These are phyloP conservation scores for Coriaria nepalensis DNA, from an alignment of 306 rosid species.

Conservation along the genomic window DNA sequence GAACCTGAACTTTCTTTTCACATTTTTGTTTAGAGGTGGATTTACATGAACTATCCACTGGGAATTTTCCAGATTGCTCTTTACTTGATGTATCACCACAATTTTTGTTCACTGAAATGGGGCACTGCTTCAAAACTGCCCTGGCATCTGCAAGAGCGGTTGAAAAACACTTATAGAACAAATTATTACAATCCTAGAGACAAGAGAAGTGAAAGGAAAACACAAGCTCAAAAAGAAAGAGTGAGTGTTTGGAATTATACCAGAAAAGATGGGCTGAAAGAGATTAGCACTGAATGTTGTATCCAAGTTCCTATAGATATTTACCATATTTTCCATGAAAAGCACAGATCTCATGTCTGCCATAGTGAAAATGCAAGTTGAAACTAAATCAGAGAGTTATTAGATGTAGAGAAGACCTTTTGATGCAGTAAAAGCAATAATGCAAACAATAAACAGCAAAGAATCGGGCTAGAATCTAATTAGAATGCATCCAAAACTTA, in stretches of 20 bases:
- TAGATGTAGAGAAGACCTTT: not conserved
- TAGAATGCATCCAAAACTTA: not conserved
- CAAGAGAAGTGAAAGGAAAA: not conserved
- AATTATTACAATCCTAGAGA: not conserved
- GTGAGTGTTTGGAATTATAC: constrained; percentile 14
- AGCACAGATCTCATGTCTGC: constrained; percentile 51
- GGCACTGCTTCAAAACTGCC: constrained; percentile 22
- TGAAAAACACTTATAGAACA: not conserved
- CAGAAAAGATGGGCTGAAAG: constrained; percentile 33
- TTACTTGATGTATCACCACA: constrained; percentile 9
- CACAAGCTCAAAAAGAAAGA: not conserved
- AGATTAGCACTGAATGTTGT: constrained; percentile 36
- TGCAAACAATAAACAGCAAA: not conserved
- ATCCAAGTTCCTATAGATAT: constrained; percentile 53
- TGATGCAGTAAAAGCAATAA: no score
- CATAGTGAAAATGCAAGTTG: constrained; percentile 1
- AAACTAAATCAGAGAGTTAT: not conserved
- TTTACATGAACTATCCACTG: constrained; percentile 11
- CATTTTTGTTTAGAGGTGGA: not conserved
- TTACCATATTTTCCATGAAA: constrained; percentile 59
- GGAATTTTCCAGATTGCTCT: constrained; percentile 8
- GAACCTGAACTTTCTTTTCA: not conserved
- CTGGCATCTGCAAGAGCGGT: constrained; percentile 28
- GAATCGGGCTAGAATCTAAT: not conserved
- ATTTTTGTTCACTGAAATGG: no score